Base-by-base conservation (phyloP, 768 basidiomycete genomes). In the Xerocomellus dryophilus region DNA sequence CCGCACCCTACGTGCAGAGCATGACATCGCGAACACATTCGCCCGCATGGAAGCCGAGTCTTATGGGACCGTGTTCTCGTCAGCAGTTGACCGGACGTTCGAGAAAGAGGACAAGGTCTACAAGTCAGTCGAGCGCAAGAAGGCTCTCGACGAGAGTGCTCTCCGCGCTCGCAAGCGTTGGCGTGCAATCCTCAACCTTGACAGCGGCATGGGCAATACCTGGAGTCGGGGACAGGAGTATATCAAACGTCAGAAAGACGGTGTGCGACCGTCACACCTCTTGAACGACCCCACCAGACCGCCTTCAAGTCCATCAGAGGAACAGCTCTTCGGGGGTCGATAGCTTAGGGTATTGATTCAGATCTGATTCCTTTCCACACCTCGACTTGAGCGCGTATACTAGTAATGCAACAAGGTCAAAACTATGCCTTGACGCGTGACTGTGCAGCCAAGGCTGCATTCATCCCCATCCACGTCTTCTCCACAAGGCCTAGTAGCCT, bases 391-490 rank as follows among this genome's bases (percentile, higher is more conserved):
- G 35, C 36, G 50, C 49, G 43, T 52, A 53, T 23, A 35, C 34
- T 62, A 60, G 59, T 38, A 54, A 53, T 63, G 61, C 58, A 58
- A 45, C 51, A 57, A 46, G 44, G 43, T 53, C n/a, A 15, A 39
- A 40, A 49, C 62, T 69, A 77, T 62, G 74, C 74, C 58, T 78
- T 80, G 57, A 75, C 74, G 55, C 84, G 78, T 46, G 88, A 83
- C 61, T 90, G 88, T 20, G 90, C 90, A 43, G 91, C 90, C 67
- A 90, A 82, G 11, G 91, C 90, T 32, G 91, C 90, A 60, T 93
- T 93, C 81, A 93, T 86, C 35, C 88, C 88, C 91, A 93, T 93
- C 91, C 95, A 97, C n/a, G 93, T 93, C 82, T 98, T 98, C 76
- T 99, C 97, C 14, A 94, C 90, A 39, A 97, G 73, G 17, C 88